Evolutionary conservation across 768 basidiomycete genomes (phyloP).

Genomic region (Rhodosporidiobolus sp.): DNA sequence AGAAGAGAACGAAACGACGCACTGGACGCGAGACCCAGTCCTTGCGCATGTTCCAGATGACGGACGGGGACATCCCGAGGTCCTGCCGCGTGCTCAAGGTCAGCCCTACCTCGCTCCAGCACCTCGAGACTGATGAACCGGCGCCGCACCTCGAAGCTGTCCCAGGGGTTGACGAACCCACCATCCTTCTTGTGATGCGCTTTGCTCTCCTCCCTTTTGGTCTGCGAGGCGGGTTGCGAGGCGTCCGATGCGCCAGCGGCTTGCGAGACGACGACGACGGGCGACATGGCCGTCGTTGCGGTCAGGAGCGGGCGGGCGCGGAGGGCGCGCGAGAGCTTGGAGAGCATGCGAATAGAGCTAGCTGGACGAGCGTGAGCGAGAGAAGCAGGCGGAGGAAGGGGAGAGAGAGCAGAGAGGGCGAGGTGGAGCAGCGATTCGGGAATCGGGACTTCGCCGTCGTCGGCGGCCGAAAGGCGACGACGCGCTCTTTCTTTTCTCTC

Average conservation of each 20-base stretch:
- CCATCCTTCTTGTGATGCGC: conserved; percentile 27
- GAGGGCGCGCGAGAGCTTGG: no score
- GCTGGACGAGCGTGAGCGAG: no score
- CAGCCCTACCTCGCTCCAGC: neutral
- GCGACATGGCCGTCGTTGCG: neutral
- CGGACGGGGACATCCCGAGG: neutral
- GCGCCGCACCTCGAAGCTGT: conserved; percentile 5
- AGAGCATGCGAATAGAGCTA: neutral
- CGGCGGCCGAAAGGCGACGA: neutral
- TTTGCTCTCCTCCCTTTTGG: conserved; percentile 1
- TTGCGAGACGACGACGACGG: neutral
- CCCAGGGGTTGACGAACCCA: conserved; percentile 38
- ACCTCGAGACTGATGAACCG: no score
- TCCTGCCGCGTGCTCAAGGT: neutral
- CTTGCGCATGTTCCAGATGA: conserved; percentile 2
- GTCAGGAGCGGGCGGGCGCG: neutral
- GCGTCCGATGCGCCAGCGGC: neutral
- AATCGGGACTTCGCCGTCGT: neutral
- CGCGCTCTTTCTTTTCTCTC: no score
- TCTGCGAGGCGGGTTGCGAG: neutral
- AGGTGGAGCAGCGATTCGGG: neutral
- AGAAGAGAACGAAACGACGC: neutral
- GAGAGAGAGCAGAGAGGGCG: neutral
- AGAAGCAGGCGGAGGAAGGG: neutral
- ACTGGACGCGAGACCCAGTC: conserved; percentile 14